Evolutionary conservation across 2,329 filamentous ascomycete species (phyloP), one percentile per base, ranked within the genome.

Genomic region (Calonectria pseudoturangicola): DNA sequence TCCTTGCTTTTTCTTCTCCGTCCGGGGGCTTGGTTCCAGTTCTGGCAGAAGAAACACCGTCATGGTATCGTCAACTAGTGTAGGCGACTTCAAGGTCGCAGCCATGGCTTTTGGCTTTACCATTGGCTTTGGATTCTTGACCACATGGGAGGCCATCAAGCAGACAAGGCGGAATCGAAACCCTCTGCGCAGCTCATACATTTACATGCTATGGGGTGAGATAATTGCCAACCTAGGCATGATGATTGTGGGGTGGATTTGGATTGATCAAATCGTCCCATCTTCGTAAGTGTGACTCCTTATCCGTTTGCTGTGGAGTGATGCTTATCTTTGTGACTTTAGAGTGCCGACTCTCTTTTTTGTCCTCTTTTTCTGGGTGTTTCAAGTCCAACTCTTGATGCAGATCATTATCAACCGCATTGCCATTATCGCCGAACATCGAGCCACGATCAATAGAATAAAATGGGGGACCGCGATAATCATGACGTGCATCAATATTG

Each of bases 391-490:
- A 71, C 81, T 89, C 2, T 75, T 90, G 3, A 85, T 89, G 81
- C 88, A 90, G 73, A 90, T 90, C 50, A 89, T 90, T 74, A 87
- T 89, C 78, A 90, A 90, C 75, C 85, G 89, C 63, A 87, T 89
- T 25, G 83, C 85, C 0, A 84, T 90, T 47, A 86, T 90, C 47
- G 83, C 86, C 15, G 84, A 87, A n/a, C 81, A 85, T 51, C 81
- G 81, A 28, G 79, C 76, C 0, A 85, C 83, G 2, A 83, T 86
- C 8, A 30, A 64, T 0, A 80, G 76, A 16, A 74, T 90, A 33
- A 89, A 90, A 81, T 88, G 86, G 86, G 83, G 83, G 0, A 86
- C 86, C 0, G 83, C 87, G 0, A 47, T 80, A 0, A 18, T 87
- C 3, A 88, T 90, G 64, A 87, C 85, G 1, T 39, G 81, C 13